phyloP scores from a whole-genome alignment of 176 grass and related monocot genomes.

The Areca catechu region DNA sequence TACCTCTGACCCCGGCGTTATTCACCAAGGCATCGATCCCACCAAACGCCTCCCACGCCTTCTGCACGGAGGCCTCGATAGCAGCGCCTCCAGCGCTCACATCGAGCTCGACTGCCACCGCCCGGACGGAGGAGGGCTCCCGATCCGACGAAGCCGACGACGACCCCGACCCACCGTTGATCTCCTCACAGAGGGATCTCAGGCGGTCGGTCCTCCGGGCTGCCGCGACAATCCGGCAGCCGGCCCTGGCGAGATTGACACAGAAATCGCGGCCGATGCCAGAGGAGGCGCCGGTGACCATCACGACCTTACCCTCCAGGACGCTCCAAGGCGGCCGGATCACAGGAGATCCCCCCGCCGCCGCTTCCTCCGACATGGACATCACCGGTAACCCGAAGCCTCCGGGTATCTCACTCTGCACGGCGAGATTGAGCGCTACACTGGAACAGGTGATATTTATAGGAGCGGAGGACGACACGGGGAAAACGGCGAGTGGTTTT shows the following conservation, averaged over 20 bases:
- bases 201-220: constrained; percentile 27
- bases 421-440: no score
- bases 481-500: no score
- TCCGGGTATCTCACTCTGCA: no score
- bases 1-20: constrained; percentile 41
- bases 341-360: no score
- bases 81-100: constrained; percentile 21
- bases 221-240: constrained; percentile 28
- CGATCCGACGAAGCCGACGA: no score
- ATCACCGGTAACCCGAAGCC: no score
- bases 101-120: constrained; percentile 27
- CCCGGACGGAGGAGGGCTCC: neutral
- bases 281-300: constrained; percentile 45
- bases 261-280: constrained; percentile 34
- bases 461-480: no score
- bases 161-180: constrained; percentile 17
- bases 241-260: constrained; percentile 27
- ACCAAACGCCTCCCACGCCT: constrained; percentile 31
- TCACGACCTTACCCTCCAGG: constrained; percentile 37
- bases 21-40: constrained; percentile 40
- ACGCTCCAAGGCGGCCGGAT: constrained; percentile 16
- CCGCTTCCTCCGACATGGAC: no score
- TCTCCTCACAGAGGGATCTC: constrained; percentile 28
- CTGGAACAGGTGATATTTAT: no score
- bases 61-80: constrained; percentile 27